These are phyloP conservation scores for Pisolithus thermaeus DNA, from an alignment of 1,284 basidiomycete species.

Conservation along the genomic window DNA sequence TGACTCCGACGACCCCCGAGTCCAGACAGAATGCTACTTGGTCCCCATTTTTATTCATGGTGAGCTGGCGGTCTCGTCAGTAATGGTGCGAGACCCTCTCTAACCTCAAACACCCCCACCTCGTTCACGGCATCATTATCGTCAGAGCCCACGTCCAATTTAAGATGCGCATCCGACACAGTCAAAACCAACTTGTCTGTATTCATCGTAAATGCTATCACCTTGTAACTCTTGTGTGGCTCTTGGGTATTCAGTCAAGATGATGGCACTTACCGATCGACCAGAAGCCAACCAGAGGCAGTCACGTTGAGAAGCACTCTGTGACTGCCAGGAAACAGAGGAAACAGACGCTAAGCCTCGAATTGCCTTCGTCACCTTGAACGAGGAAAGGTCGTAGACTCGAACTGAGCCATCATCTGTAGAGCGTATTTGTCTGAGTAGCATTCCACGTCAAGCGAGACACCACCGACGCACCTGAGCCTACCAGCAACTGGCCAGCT, in stretches of 20 bases:
- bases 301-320: constrained; percentile 33
- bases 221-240: constrained; percentile 29
- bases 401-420: constrained; percentile 68
- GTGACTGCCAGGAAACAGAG: constrained; percentile 45
- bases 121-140: constrained; percentile 64
- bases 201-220: constrained; percentile 37
- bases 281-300: constrained; percentile 62
- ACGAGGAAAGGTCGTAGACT: constrained; percentile 53
- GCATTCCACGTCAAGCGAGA: not conserved
- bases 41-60: constrained; percentile 47
- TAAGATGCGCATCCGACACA: constrained; percentile 40
- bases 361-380: constrained; percentile 59
- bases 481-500: constrained; percentile 42
- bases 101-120: constrained; percentile 35
- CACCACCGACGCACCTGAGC: constrained; percentile 39
- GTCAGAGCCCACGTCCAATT: constrained; percentile 42
- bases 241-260: not conserved
- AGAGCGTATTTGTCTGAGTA: not conserved
- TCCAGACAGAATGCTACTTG: constrained; percentile 66
- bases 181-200: constrained; percentile 43
- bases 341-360: constrained; percentile 55
- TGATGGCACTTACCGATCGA: constrained; percentile 36
- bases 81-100: not conserved
- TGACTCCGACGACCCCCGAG: constrained; percentile 56
- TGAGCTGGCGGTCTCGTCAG: constrained; percentile 48